phyloP scores from a whole-genome alignment of 1,139 yeast genomes.

The Hyphopichia pseudoburtonii region DNA sequence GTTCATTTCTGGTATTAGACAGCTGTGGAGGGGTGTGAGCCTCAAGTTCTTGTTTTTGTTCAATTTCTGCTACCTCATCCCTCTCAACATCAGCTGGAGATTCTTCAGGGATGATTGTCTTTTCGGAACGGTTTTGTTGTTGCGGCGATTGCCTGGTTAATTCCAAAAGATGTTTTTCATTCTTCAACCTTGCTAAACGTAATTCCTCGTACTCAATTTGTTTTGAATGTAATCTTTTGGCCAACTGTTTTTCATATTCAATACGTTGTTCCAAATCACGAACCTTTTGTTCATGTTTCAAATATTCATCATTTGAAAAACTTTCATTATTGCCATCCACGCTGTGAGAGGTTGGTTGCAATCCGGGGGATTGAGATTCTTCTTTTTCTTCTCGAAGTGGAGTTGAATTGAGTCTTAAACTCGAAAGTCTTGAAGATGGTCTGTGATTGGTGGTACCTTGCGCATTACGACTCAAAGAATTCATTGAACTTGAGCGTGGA shows the following conservation, averaged over 20 bases:
- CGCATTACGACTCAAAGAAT: conserved; percentile 3
- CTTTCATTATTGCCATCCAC: no score
- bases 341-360: conserved; percentile 7
- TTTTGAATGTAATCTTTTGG: conserved; percentile 29
- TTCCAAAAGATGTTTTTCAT: conserved; percentile 19
- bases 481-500: conserved; percentile 19
- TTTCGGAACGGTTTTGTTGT: conserved; percentile 1
- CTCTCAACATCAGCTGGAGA: conserved; percentile 6
- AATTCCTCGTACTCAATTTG: conserved; percentile 32
- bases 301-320: conserved; percentile 1
- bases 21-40: no score
- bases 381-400: conserved; percentile 12
- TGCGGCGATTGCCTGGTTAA: no score
- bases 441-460: conserved; percentile 5
- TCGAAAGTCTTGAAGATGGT: conserved; percentile 7
- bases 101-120: conserved; percentile 3
- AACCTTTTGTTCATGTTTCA: conserved; percentile 13
- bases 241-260: conserved; percentile 30
- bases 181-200: conserved; percentile 18
- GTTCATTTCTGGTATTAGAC: no score
- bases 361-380: neutral
- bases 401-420: no score
- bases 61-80: no score
- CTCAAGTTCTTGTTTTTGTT: no score
- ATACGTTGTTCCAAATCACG: conserved; percentile 24